A percentile compares a stretch with the other conserved stretches of the same genome.
Evolutionary conservation across 2,329 filamentous ascomycete genomes (phyloP).

Genomic region (Epichloe aotearoae): DNA sequence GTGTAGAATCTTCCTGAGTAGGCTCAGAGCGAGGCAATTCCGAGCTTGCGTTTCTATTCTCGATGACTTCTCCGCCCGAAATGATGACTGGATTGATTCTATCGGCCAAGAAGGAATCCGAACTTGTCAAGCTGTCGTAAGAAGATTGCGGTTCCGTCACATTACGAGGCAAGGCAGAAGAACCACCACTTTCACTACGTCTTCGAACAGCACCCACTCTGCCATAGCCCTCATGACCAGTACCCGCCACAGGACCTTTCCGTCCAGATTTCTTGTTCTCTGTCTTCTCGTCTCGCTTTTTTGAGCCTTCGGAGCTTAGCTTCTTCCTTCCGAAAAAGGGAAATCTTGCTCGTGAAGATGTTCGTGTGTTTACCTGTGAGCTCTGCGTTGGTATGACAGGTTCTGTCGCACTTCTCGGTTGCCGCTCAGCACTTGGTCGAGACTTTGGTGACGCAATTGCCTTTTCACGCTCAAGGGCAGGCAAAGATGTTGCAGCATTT

Average conservation of each 20-base stretch:
- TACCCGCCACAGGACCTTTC: constrained; percentile 82
- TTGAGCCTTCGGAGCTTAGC: constrained; percentile 35
- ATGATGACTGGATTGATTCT: constrained; percentile 55
- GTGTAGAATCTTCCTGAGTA: constrained; percentile 31
- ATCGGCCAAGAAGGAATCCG: constrained; percentile 46
- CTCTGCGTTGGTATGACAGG: constrained; percentile 21
- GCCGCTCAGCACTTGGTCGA: constrained; percentile 8
- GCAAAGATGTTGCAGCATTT: constrained; percentile 20
- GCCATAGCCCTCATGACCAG: constrained; percentile 80
- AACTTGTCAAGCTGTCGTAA: constrained; percentile 36
- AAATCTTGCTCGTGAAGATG: constrained; percentile 51
- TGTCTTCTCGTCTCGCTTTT: constrained; percentile 35
- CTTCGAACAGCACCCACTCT: constrained; percentile 47
- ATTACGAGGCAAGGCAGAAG: constrained; percentile 32
- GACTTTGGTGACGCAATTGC: constrained; percentile 4
- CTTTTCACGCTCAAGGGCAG: constrained; percentile 10
- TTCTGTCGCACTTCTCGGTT: constrained; percentile 11
- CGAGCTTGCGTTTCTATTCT: constrained; percentile 41
- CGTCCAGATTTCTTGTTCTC: constrained; percentile 25
- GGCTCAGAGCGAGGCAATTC: constrained; percentile 23
- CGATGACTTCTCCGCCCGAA: constrained; percentile 46
- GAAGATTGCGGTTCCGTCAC: constrained; percentile 32
- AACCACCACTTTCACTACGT: constrained; percentile 46
- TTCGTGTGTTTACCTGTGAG: constrained; percentile 40
- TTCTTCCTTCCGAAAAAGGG: constrained; percentile 68